These are phyloP conservation scores for Fusarium albosuccineum DNA, from an alignment of 2,329 filamentous ascomycete species.

Conservation along the genomic window DNA sequence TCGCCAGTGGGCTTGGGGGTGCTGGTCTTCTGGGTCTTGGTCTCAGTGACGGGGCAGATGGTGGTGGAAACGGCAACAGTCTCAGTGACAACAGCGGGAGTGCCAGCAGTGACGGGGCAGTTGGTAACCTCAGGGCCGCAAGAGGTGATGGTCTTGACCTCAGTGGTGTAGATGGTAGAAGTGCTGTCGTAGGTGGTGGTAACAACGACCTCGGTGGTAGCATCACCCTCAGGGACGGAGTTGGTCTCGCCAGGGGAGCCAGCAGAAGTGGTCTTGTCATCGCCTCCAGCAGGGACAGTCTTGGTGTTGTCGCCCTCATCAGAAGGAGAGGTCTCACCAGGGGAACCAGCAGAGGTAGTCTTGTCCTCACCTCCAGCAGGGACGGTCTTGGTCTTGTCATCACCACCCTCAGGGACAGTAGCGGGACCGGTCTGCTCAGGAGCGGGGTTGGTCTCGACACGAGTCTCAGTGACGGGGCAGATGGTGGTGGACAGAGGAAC, in stretches of 20 bases:
- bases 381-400: conserved; percentile 46
- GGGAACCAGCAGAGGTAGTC: conserved; percentile 10
- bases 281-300: conserved; percentile 9
- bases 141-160: conserved; percentile 48
- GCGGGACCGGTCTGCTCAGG: conserved; percentile 28
- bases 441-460: conserved; percentile 28
- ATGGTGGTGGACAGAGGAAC: conserved; percentile 71
- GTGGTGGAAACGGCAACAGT: conserved; percentile 36
- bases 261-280: conserved; percentile 2
- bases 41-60: conserved; percentile 34
- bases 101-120: conserved; percentile 58
- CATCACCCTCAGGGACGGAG: conserved; percentile 4
- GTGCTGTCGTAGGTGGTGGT: conserved; percentile 49
- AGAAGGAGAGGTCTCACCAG: conserved; percentile 29
- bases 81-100: conserved; percentile 34
- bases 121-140: conserved; percentile 56
- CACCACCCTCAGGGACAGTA: conserved; percentile 31
- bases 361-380: conserved; percentile 34
- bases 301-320: conserved; percentile 12
- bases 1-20: background rate
- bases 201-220: conserved; percentile 21
- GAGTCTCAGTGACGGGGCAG: conserved; percentile 71
- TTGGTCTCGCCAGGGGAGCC: conserved; percentile 8
- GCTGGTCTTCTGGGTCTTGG: background rate
- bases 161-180: conserved; percentile 51